phyloP scores from a whole-genome alignment of 202 grass and related monocot genomes.

The Bolboschoenoplectus hybrid region DNA sequence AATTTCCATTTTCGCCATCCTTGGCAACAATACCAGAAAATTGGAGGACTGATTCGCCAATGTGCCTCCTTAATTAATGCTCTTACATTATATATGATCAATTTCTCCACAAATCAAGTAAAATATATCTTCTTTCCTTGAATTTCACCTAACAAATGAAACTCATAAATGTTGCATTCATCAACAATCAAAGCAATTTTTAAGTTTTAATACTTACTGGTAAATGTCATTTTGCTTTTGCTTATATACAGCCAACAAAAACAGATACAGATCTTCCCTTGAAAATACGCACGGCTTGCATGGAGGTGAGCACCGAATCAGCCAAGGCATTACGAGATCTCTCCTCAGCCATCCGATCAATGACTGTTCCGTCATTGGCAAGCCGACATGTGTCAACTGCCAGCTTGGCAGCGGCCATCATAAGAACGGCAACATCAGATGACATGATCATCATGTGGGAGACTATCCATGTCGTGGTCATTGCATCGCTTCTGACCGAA shows the following conservation, averaged over 20 bases:
- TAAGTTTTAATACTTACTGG: background rate
- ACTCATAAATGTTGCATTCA: background rate
- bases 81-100: background rate
- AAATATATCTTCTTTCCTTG: background rate
- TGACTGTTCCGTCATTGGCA: background rate
- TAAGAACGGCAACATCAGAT: background rate
- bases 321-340: background rate
- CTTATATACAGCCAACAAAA: background rate
- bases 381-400: background rate
- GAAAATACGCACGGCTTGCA: background rate
- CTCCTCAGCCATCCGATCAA: background rate
- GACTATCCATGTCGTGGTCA: background rate
- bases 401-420: background rate
- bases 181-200: background rate
- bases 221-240: background rate
- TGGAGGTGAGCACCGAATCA: background rate
- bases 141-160: background rate
- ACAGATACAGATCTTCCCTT: background rate
- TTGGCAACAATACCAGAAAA: background rate
- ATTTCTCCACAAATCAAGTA: background rate
- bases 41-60: conserved; percentile 1
- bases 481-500: background rate
- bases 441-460: background rate
- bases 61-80: background rate
- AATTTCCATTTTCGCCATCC: background rate